A percentile compares a stretch with the other conserved stretches of the same genome.
phyloP scores from a whole-genome alignment of 2,329 filamentous ascomycete species.

The Periconia sp. region DNA sequence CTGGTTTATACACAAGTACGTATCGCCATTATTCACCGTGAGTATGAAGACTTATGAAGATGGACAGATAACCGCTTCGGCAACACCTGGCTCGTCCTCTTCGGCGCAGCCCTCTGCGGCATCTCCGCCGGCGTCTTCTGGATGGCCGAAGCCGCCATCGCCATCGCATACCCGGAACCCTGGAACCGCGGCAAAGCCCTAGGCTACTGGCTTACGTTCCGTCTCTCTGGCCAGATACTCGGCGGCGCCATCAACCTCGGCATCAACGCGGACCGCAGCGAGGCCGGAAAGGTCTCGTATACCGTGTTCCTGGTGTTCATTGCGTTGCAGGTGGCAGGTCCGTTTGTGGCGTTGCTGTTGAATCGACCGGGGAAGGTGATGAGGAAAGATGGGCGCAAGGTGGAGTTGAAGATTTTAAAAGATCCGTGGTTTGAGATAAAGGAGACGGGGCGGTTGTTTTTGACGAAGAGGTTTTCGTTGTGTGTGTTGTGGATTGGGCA shows the following conservation, averaged over 20 bases:
- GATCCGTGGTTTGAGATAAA: conserved; percentile 62
- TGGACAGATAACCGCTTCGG: conserved; percentile 67
- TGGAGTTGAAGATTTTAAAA: conserved; percentile 60
- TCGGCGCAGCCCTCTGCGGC: conserved; percentile 70
- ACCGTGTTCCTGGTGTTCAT: conserved; percentile 72
- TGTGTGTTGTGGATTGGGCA: conserved; percentile 70
- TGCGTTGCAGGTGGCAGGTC: conserved; percentile 66
- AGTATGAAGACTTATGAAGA: conserved; percentile 45
- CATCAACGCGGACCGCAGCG: conserved; percentile 59
- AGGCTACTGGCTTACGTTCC: conserved; percentile 68
- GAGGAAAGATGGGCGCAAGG: conserved; percentile 64
- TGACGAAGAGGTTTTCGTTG: conserved; percentile 63
- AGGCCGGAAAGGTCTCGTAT: conserved; percentile 68
- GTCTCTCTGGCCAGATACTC: conserved; percentile 66
- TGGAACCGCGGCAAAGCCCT: conserved; percentile 50
- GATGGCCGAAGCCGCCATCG: conserved; percentile 74
- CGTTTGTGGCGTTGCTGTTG: conserved; percentile 65
- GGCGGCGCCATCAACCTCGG: conserved; percentile 73
- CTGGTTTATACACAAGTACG: conserved; percentile 59
- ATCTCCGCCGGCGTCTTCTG: conserved; percentile 73
- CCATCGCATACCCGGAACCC: conserved; percentile 71
- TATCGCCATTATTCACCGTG: background rate
- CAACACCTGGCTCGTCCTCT: conserved; percentile 67
- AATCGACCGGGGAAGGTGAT: conserved; percentile 64
- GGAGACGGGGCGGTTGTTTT: conserved; percentile 60